These are phyloP conservation scores for Apiospora pterosperma DNA, from an alignment of 2,329 filamentous ascomycete species.

Conservation along the genomic window DNA sequence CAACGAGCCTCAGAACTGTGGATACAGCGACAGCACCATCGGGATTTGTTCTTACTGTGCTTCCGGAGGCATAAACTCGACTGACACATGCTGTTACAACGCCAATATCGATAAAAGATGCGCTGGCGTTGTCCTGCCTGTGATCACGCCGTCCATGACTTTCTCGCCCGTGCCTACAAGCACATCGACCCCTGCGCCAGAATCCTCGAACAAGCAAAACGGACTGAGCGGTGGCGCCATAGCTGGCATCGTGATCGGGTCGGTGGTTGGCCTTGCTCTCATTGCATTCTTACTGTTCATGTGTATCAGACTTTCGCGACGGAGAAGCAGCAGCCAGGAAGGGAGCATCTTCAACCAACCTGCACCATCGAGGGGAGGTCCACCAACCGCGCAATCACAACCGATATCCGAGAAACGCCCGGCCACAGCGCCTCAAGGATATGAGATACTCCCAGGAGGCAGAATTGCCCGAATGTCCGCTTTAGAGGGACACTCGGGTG, in stretches of 20 bases:
- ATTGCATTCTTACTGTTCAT: conserved; percentile 68
- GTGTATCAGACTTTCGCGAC: conserved; percentile 53
- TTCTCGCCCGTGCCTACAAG: conserved; percentile 45
- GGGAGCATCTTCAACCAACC: conserved; percentile 88
- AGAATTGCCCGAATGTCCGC: conserved; percentile 96
- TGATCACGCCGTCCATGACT: conserved; percentile 66
- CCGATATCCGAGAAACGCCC: conserved; percentile 4
- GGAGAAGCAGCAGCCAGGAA: conserved; percentile 55
- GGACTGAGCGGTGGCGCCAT: conserved; percentile 79
- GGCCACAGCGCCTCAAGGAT: conserved; percentile 44
- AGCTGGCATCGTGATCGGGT: conserved; percentile 85
- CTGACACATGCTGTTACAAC: conserved; percentile 90
- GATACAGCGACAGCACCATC: conserved; percentile 66
- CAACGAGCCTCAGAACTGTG: conserved; percentile 87
- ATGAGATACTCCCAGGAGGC: conserved; percentile 78
- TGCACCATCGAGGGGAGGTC: conserved; percentile 61
- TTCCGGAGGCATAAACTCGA: conserved; percentile 81
- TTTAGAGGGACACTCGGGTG: conserved; percentile 70
- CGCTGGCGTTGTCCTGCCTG: conserved; percentile 71
- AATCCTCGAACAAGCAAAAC: conserved; percentile 24
- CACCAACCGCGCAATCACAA: conserved; percentile 21
- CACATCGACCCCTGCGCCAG: conserved; percentile 20
- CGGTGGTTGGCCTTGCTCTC: conserved; percentile 66
- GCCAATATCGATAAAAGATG: conserved; percentile 74
- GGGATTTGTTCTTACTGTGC: conserved; percentile 88